Percentiles rank a stretch among this genome's conserved stretches.
Evolutionary conservation across 306 rosid genomes (phyloP).

Genomic region (Prunus campanulata): DNA sequence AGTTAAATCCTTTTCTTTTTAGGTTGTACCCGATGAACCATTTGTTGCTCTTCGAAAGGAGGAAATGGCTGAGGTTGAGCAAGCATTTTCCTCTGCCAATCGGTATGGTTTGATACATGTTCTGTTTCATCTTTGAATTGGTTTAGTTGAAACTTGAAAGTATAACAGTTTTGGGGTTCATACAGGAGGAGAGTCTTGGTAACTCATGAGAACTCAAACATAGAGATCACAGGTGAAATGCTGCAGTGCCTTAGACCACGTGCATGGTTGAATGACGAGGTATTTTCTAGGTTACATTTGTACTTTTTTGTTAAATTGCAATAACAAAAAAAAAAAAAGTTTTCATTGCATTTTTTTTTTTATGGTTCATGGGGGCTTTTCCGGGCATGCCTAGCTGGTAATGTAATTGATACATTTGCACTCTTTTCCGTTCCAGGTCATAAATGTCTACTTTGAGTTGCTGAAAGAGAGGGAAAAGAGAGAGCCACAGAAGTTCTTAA

Average conservation of each 20-base stretch:
- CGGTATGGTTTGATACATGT: slow-evolving; percentile 47
- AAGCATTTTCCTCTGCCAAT: slow-evolving; percentile 46
- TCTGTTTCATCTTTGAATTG: slow-evolving; percentile 8
- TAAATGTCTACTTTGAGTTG: slow-evolving; percentile 88
- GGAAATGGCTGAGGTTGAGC: slow-evolving; percentile 49
- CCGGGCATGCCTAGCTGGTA: background rate
- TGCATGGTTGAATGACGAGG: slow-evolving; percentile 98
- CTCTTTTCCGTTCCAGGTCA: slow-evolving; percentile 56
- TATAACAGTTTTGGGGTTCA: slow-evolving; percentile 21
- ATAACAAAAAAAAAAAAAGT: background rate
- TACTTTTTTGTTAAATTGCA: background rate
- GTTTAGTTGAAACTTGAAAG: slow-evolving; percentile 14
- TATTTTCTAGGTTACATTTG: slow-evolving; percentile 29
- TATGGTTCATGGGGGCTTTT: background rate
- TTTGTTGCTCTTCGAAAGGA: slow-evolving; percentile 61
- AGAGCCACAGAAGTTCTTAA: slow-evolving; percentile 73
- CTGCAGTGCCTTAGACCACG: slow-evolving; percentile 70
- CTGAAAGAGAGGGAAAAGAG: slow-evolving; percentile 93
- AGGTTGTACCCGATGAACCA: slow-evolving; percentile 59
- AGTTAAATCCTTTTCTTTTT: slow-evolving; percentile 20
- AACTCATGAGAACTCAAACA: slow-evolving; percentile 66
- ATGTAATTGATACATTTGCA: slow-evolving; percentile 14
- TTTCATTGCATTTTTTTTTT: background rate
- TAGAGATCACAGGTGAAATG: slow-evolving; percentile 63
- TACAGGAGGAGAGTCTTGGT: slow-evolving; percentile 72